Base-by-base conservation (phyloP, 495 filamentous ascomycete species). In the Aspergillus nanangensis region DNA sequence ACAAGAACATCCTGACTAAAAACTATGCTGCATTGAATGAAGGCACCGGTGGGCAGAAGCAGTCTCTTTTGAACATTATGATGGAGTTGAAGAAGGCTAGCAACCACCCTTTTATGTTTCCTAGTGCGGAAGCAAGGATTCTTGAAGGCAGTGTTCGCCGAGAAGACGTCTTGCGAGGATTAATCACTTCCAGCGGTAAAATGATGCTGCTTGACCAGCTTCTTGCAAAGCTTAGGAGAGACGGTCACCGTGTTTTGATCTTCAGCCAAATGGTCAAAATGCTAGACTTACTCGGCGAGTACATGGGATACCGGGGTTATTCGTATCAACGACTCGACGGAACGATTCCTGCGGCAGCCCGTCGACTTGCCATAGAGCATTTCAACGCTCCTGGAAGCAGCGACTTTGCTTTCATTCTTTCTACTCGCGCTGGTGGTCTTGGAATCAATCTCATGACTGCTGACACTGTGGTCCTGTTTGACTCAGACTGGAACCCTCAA, bases 241-340 rank as follows among this genome's bases (percentile, higher is more conserved):
- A 99, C 53, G 86, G 86, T 40, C 93, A 99, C 61, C 88, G 93
- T 13, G 94, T 99, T 23, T 62, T 99, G 53, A 96, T 99, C 38
- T 99, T 99, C 70, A 96, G 93, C 52, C 94, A 97, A 63, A 97
- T 99, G 94, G 93, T 99, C 25, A 93, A 90, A 63, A 96, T 99
- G 82, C 81, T 99, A 4, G 90, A 99, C 55, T 90, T 99, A 44
- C 74, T 99, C 0, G 86, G 87, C 33, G 90, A 97, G 51, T 99
- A 99, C 63, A 77, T 97, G 49, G 81, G 88, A 40, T 78, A 88
- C 25, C 88, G 93, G 25, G 88, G 89, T 11, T 90, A 96, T 63
- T 80, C 88, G 38, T 96, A 90, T 58, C 93, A 99, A 62, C 78
- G 93, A 8, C 80, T 99, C 4, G 93, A 99, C 58, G 93, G 93